Evolutionary conservation across 208 protist species (phyloP).

Genomic region (Trypanosoma conorhini): DNA sequence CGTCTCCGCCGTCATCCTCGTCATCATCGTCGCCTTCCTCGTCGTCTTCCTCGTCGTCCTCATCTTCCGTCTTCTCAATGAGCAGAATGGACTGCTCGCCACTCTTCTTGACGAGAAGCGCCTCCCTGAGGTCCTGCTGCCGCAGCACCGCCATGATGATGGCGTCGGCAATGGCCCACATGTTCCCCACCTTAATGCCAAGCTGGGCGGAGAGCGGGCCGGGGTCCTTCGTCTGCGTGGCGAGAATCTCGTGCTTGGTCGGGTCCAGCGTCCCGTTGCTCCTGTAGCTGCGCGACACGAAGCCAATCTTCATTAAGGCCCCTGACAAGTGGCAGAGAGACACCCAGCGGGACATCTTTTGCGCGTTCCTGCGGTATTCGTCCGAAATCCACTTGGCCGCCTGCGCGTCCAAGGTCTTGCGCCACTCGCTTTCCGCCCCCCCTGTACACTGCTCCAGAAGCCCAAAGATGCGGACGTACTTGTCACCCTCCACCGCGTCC

Average conservation of each 20-base stretch:
- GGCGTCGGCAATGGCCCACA: constrained; percentile 82
- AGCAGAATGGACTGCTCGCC: constrained; percentile 39
- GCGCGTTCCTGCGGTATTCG: constrained; percentile 63
- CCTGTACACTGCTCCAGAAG: constrained; percentile 71
- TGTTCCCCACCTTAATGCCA: constrained; percentile 59
- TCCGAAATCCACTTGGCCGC: constrained; percentile 49
- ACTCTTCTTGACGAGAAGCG: constrained; percentile 60
- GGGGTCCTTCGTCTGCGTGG: constrained; percentile 60
- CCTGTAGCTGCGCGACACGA: constrained; percentile 52
- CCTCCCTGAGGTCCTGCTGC: constrained; percentile 41
- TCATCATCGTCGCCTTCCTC: constrained; percentile 71
- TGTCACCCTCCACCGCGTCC: constrained; percentile 63
- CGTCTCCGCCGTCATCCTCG: constrained; percentile 33
- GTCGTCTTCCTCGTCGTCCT: constrained; percentile 75
- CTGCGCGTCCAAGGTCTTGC: constrained; percentile 50
- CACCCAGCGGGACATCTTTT: constrained; percentile 89
- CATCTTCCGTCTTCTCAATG: constrained; percentile 47
- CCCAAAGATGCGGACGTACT: constrained; percentile 73
- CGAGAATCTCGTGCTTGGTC: constrained; percentile 57
- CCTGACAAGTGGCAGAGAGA: constrained; percentile 75
- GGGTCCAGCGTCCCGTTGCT: constrained; percentile 43
- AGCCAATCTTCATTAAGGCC: constrained; percentile 84
- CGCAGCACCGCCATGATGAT: constrained; percentile 68
- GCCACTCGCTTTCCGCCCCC: constrained; percentile 45
- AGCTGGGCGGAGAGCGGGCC: constrained; percentile 58